These are phyloP conservation scores for Domatiomyces globalis DNA, from an alignment of 2,329 filamentous ascomycete species.

Conservation along the genomic window DNA sequence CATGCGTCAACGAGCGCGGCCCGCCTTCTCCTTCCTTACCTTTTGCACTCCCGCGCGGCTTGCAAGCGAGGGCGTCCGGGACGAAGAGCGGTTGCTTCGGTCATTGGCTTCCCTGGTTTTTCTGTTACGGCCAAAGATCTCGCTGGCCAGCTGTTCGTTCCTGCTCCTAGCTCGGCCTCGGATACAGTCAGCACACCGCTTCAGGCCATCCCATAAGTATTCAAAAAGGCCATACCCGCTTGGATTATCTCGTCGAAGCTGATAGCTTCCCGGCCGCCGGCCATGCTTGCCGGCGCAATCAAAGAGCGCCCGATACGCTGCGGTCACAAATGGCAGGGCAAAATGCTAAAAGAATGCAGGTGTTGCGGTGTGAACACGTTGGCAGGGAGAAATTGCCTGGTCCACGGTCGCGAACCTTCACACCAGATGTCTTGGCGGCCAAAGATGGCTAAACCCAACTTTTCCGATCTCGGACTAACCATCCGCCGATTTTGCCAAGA, in stretches of 20 bases:
- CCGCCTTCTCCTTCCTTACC: conserved; percentile 22
- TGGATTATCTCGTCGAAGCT: conserved; percentile 40
- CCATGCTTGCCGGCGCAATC: conserved; percentile 20
- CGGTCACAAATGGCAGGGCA: not conserved
- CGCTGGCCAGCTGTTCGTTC: conserved; percentile 43
- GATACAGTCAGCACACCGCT: conserved; percentile 7
- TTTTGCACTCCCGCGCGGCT: conserved; percentile 48
- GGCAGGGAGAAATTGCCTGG: not conserved
- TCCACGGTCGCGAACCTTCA: not conserved
- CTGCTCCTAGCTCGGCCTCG: conserved; percentile 41
- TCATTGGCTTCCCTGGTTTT: conserved; percentile 26
- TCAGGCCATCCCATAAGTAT: conserved; percentile 4
- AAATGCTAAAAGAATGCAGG: not conserved
- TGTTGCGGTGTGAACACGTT: not conserved
- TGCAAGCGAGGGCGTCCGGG: conserved; percentile 35
- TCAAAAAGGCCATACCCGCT: conserved; percentile 27
- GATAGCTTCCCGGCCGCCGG: conserved; percentile 24
- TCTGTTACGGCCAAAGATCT: conserved; percentile 43
- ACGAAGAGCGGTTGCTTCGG: conserved; percentile 29
- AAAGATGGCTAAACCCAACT: too few relatives aligned
- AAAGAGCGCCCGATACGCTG: not conserved
- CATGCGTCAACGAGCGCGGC: not conserved
- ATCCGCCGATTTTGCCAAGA: too few relatives aligned
- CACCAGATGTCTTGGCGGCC: not conserved
- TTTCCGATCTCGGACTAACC: too few relatives aligned